A percentile compares a stretch with the other conserved stretches of the same genome.
phyloP scores from a whole-genome alignment of 306 rosid species.

The Vicia villosa region DNA sequence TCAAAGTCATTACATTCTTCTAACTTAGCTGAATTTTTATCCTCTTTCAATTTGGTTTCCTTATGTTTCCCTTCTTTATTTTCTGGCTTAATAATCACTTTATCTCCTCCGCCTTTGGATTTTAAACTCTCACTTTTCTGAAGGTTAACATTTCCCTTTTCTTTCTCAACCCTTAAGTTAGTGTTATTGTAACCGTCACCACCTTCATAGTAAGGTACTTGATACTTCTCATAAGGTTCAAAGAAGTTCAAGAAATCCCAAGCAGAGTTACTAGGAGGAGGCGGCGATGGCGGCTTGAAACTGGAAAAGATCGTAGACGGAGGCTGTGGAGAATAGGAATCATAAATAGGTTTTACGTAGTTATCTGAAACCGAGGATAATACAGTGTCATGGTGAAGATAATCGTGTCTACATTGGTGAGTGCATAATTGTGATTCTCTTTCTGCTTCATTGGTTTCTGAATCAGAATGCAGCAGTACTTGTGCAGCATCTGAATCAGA shows the following conservation, averaged over 20 bases:
- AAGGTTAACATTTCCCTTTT: slow-evolving; percentile 14
- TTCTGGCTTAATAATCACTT: slow-evolving; percentile 11
- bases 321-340: slow-evolving; percentile 51
- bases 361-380: slow-evolving; percentile 32
- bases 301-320: slow-evolving; percentile 13
- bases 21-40: slow-evolving; percentile 29
- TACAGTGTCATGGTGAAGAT: slow-evolving; percentile 21
- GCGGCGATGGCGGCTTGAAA: slow-evolving; percentile 46
- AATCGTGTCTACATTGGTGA: slow-evolving; percentile 7
- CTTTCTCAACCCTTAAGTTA: slow-evolving; percentile 20
- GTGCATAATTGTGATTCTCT: slow-evolving; percentile 38
- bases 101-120: slow-evolving; percentile 6
- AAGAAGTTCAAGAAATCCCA: slow-evolving; percentile 91
- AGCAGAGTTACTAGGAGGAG: slow-evolving; percentile 59
- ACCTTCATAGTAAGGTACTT: slow-evolving; percentile 39
- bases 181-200: slow-evolving; percentile 2
- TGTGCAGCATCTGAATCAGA: slow-evolving; percentile 41
- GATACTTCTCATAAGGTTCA: slow-evolving; percentile 71
- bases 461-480: slow-evolving; percentile 46
- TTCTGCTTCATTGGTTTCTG: slow-evolving; percentile 28
- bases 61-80: slow-evolving; percentile 27
- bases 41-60: slow-evolving; percentile 11
- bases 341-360: slow-evolving; percentile 31
- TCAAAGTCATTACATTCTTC: slow-evolving; percentile 34
- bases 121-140: slow-evolving; percentile 7